Evolutionary conservation across 495 filamentous ascomycete species (phyloP).

Genomic region (Astrothelium subdiscretum): DNA sequence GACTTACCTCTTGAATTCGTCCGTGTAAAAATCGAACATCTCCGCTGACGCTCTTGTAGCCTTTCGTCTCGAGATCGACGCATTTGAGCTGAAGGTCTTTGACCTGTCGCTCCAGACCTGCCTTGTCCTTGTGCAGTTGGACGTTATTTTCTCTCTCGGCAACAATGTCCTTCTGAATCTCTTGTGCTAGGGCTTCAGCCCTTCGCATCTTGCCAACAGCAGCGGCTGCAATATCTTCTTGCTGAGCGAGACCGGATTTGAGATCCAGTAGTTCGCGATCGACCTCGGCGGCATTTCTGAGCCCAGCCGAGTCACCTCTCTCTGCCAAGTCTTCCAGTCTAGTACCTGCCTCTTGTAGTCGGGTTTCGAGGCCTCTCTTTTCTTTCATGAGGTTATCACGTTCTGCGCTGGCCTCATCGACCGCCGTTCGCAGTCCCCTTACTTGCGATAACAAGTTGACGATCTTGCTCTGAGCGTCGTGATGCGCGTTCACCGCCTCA

Average conservation of each 20-base stretch:
- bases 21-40: constrained; percentile 93
- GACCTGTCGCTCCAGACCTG: constrained; percentile 73
- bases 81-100: constrained; percentile 86
- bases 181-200: constrained; percentile 74
- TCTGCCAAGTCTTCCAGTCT: constrained; percentile 78
- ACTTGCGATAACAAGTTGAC: constrained; percentile 88
- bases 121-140: constrained; percentile 85
- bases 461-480: constrained; percentile 86
- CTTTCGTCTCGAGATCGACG: constrained; percentile 92
- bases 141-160: constrained; percentile 75
- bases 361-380: constrained; percentile 77
- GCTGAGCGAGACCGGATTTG: constrained; percentile 78
- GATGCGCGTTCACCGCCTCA: constrained; percentile 85
- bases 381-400: constrained; percentile 77
- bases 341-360: constrained; percentile 78
- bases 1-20: constrained; percentile 83
- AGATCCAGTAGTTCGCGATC: constrained; percentile 85
- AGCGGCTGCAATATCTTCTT: constrained; percentile 85
- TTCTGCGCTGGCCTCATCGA: constrained; percentile 80
- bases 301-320: constrained; percentile 73
- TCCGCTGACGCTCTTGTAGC: constrained; percentile 84
- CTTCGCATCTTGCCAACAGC: constrained; percentile 98
- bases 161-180: constrained; percentile 92
- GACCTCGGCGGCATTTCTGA: constrained; percentile 82
- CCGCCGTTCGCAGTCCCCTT: constrained; percentile 63